Evolutionary conservation across 768 basidiomycete genomes (phyloP).

Genomic region (Serendipita sp.): DNA sequence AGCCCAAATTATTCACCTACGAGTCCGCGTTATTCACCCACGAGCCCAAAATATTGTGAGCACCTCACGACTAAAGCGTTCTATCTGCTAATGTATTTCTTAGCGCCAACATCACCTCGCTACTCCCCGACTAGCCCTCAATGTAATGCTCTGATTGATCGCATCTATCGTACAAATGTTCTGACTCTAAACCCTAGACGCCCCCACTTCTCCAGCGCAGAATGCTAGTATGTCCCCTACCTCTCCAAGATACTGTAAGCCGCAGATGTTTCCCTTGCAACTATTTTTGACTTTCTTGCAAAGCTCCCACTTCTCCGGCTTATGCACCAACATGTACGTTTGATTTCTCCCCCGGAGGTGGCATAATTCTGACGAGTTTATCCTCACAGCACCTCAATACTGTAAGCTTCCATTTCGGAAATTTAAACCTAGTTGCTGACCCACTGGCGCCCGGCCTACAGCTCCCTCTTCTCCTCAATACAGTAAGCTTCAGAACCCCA

Average conservation of each 20-base stretch:
- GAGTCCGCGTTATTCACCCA: constrained; percentile 77
- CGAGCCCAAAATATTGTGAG: constrained; percentile 35
- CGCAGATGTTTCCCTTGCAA: neutral
- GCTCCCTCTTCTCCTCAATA: constrained; percentile 8
- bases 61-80: neutral
- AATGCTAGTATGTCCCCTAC: constrained; percentile 75
- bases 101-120: constrained; percentile 64
- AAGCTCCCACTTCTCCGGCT: constrained; percentile 73
- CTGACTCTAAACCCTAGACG: constrained; percentile 8
- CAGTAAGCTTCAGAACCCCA: neutral
- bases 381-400: neutral
- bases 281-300: constrained; percentile 9
- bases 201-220: constrained; percentile 25
- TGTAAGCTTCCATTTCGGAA: neutral
- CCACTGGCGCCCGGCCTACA: neutral
- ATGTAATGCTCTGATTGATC: constrained; percentile 33
- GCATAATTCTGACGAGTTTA: neutral
- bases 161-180: neutral
- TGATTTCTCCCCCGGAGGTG: neutral
- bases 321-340: constrained; percentile 77
- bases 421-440: neutral
- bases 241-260: constrained; percentile 80
- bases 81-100: constrained; percentile 25
- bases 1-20: constrained; percentile 85
- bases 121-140: constrained; percentile 15